Evolutionary conservation across 208 protist species (phyloP), one percentile per base, ranked within the genome.

Genomic region (Cochliopodium minus): DNA sequence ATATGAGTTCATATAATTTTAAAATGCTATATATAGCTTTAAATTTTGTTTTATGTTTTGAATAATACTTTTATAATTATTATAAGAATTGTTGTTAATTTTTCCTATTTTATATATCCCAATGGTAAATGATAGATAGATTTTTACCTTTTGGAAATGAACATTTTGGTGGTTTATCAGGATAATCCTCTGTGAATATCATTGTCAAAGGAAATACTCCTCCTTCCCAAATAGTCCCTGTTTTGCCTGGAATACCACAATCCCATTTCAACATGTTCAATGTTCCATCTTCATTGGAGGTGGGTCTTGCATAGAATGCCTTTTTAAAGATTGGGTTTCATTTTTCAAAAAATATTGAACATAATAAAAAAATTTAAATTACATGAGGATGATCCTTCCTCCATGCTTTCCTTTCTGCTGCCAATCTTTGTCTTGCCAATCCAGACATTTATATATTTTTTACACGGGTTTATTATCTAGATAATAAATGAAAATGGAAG

Each of bases 171-270:
- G 94, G 92, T 57, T 86, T 88, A 20, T 73, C 84, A 40, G 95
- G 95, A 70, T 97, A 99, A 53, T 97, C 92, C 59, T 95, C 86
- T 1, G 85, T 78, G 64, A 99, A 99, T 56, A 77, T 64, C 29
- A 99, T 76, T 10, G 66, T 59, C 0, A 98, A 53, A 15, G 77
- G 78, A 60, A 91, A 97, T 54, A 92, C 72, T 4, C 90, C 92
- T 30, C 89, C 87, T 62, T 94, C 90, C 86, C 91, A 98, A 13
- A 70, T 25, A 15, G 65, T 90, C 74, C 59, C 85, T 15, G 72
- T 38, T 61, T 91, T 94, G 28, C 92, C 93, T 9, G 93, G 92
- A 56, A 98, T 95, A 15, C 87, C 87, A 46, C 88, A 92, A 59
- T 94, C 83, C 93, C 93, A 98, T 36, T 81, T 63, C 38, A 97